A percentile compares a stretch with the other conserved stretches of the same genome.
Evolutionary conservation across 352 stramenopile genomes (phyloP).

Genomic region (Phytophthora foliorum): DNA sequence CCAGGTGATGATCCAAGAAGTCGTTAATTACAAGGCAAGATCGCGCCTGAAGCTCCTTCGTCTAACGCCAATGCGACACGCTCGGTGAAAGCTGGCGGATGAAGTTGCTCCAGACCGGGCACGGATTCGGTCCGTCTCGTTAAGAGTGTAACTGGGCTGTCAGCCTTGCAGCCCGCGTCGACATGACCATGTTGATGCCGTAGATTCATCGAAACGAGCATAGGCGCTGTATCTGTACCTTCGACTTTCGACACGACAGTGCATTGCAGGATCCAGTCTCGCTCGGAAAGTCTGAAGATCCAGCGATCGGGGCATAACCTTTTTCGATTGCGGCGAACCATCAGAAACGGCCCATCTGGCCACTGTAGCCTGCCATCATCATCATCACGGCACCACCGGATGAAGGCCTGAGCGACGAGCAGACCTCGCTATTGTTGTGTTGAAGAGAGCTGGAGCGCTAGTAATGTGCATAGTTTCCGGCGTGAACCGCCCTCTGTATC

Average conservation of each 20-base stretch:
- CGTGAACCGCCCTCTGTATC: not conserved
- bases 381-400: constrained; percentile 16
- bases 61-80: too few relatives aligned
- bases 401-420: too few relatives aligned
- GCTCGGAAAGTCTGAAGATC: constrained; percentile 10
- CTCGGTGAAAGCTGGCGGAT: too few relatives aligned
- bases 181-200: constrained; percentile 1
- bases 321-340: constrained; percentile 12
- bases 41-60: too few relatives aligned
- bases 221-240: too few relatives aligned
- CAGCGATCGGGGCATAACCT: constrained; percentile 14
- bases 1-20: too few relatives aligned
- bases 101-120: too few relatives aligned
- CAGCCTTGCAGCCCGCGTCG: not conserved
- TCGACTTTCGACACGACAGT: too few relatives aligned
- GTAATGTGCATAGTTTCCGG: not conserved
- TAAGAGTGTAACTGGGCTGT: not conserved
- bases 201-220: not conserved
- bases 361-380: constrained; percentile 13
- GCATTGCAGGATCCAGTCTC: not conserved
- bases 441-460: not conserved
- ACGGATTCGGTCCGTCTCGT: not conserved
- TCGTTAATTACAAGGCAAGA: too few relatives aligned
- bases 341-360: not conserved
- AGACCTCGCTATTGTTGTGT: constrained; percentile 17